Evolutionary conservation across 768 basidiomycete species (phyloP), one percentile per base, ranked within the genome.

Genomic region (Tricholomella constricta): DNA sequence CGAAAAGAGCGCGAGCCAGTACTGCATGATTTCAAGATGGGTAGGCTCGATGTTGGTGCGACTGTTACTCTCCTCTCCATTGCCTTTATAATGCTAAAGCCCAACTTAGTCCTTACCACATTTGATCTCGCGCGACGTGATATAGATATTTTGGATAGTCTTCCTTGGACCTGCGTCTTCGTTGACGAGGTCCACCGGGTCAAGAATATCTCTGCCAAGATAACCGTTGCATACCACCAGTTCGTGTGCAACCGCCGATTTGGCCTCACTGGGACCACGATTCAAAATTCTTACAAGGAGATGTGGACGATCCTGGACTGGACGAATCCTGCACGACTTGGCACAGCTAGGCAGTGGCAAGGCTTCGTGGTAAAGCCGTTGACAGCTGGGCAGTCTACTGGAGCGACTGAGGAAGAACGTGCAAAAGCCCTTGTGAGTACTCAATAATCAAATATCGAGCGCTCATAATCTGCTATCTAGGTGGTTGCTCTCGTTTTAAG

Each of bases 241-340:
- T 91, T 97, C 61, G 42, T 67, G 0, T 93, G 90, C 63, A 59
- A 57, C 25, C 68, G 73, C 14, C 86, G 95, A 2, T 93, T 96
- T 60, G 96, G 93, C 0, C 74, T 98, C 40, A 97, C 94, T 0
- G 94, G 91, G 17, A 85, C 88, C 14, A 75, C 80, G 25, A 77
- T 79, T 31, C 96, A 98, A 64, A 99, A 98, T 60, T 82, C 85
- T 1, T 94, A 95, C 64, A 79, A 82, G 37, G 96, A 98, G 66
- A 75, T 98, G 60, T 95, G 93, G 89, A 90, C 91, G 1, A 85
- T 99, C 29, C 71, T 98, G 27, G 85, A 96, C 64, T 98, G 93
- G 89, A 88, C 88, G n/a, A 89, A 86, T 55, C 93, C 94, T 0
- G 90, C 86, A 0, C 73, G 74, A 22, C 68, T 96, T 8, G 96